Percentiles rank a stretch among this genome's conserved stretches.
Conservation (phyloP, 192 early-diverging fungal genomes). For the Backusella circina region DNA sequence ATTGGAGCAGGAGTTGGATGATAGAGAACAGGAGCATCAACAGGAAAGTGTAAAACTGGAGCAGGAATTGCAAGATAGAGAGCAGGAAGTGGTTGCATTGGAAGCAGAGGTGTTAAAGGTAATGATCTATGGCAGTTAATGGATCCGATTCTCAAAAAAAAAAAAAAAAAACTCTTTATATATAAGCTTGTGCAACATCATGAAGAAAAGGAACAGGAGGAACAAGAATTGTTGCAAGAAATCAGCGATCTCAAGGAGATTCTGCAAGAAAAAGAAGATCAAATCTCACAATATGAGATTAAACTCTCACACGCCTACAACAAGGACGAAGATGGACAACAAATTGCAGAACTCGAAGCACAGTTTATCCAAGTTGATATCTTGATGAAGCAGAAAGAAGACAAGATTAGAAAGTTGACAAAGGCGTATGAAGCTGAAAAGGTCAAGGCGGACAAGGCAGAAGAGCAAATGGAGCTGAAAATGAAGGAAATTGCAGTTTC, state of each 20-base stretch:
- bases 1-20: slow-evolving; percentile 12
- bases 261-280: slow-evolving; percentile 1
- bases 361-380: neutral
- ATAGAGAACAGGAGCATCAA: slow-evolving; percentile 19
- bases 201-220: slow-evolving; percentile 7
- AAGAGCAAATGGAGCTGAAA: neutral
- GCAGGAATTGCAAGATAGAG: slow-evolving; percentile 24
- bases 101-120: slow-evolving; percentile 30
- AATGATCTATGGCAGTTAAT: neutral
- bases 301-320: neutral
- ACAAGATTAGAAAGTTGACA: neutral
- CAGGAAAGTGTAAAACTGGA: slow-evolving; percentile 19
- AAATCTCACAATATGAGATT: neutral
- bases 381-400: neutral
- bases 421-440: neutral
- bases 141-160: neutral
- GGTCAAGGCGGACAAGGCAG: neutral
- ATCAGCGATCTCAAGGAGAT: slow-evolving; percentile 7
- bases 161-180: neutral
- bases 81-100: slow-evolving; percentile 27
- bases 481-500: slow-evolving; percentile 5
- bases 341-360: neutral
- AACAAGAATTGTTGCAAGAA: slow-evolving; percentile 8
- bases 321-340: neutral
- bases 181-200: slow-evolving; percentile 4